Conservation (phyloP, 2,329 filamentous ascomycete genomes). For the Cladophialophora carrionii region DNA sequence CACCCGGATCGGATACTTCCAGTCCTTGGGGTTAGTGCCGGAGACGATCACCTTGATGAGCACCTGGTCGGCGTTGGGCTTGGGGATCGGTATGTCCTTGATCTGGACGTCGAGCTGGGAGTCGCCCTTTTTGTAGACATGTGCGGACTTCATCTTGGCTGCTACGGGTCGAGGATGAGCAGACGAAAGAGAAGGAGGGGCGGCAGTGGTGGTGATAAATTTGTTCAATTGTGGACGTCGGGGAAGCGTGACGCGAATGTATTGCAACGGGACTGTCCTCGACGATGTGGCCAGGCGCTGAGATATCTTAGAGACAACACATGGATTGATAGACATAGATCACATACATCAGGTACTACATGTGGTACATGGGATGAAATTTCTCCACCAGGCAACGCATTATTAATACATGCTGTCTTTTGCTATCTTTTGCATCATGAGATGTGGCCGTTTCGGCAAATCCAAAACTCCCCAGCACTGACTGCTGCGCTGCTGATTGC, state of each 20-base stretch:
- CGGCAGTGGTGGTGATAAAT: neutral
- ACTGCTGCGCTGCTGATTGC: neutral
- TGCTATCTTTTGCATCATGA: conserved; percentile 16
- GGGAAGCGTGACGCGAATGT: neutral
- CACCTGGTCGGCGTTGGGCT: conserved; percentile 45
- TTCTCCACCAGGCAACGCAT: neutral
- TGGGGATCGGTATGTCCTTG: conserved; percentile 50
- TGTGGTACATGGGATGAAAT: neutral
- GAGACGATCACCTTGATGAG: conserved; percentile 50
- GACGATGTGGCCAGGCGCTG: neutral
- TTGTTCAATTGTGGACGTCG: neutral
- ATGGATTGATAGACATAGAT: neutral
- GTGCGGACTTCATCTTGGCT: conserved; percentile 28
- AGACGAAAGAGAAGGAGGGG: neutral
- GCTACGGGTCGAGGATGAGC: neutral
- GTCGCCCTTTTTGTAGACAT: conserved; percentile 22
- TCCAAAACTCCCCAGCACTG: neutral
- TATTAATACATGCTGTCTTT: conserved; percentile 12
- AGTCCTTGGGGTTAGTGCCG: conserved; percentile 57
- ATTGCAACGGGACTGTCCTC: neutral
- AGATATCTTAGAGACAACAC: neutral
- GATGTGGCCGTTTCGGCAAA: neutral
- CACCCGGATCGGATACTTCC: conserved; percentile 42
- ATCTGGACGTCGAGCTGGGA: conserved; percentile 27
- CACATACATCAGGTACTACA: neutral